Evolutionary conservation across 306 rosid species (phyloP), one percentile per base, ranked within the genome.

Genomic region (Trichosanthes cucumerina): DNA sequence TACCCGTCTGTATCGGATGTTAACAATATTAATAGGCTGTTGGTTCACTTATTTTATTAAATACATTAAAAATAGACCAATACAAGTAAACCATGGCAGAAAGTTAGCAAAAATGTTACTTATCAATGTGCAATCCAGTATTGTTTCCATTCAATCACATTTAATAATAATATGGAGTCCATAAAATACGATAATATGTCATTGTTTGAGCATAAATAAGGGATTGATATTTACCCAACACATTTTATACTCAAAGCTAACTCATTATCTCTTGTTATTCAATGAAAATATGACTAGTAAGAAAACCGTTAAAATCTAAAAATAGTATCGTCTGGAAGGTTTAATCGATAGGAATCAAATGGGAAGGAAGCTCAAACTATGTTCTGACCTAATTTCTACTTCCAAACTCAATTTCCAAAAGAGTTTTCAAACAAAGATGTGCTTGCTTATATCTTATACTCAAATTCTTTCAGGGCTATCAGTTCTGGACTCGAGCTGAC

Each of bases 401-500:
- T 34, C 38, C 24, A 7, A 64, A 31, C 71, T 34, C 71, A 57
- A 7, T 57, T 64, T 33, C n/a, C 4, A 7, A 8, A 1, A 7
- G 9, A 39, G 52, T 43, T 66, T 11, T 66, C 52, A 19, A 39
- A 41, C 9, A 33, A 68, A 19, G 19, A 5, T 11, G 53, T 68
- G 53, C 5, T 26, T 16, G 0, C 74, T 53, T 39, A 19, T 39
- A 31, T 81, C 43, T 53, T 63, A 73, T 75, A 14, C 15, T 24
- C 50, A 46, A 26, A 36, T 72, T 5, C 46, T 24, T 75, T 21
- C 57, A 94, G 98, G 97, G 97, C 4, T 95, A 92, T 77, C 98
- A 95, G 79, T 95, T 90, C 60, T 95, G 98, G 97, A 89, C 84
- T 76, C 86, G 23, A 80, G 63, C 97, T 0, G 87, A 88, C 53